Conservation (phyloP, 2,329 filamentous ascomycete genomes). For the Neofusicoccum cordaticola region DNA sequence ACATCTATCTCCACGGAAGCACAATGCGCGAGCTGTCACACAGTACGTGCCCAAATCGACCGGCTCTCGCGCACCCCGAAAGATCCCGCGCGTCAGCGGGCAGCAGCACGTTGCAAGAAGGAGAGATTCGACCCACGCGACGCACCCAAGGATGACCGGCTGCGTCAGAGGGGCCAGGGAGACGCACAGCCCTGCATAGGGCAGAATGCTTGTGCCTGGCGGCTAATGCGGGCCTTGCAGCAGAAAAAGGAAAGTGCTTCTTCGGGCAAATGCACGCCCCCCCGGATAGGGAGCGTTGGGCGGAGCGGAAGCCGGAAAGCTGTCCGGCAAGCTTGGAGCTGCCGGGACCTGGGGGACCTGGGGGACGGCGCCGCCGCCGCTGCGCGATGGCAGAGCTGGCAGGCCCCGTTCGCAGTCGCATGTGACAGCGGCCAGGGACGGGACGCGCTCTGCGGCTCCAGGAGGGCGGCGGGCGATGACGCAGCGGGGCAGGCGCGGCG, state of each 20-base stretch:
- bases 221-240: not conserved
- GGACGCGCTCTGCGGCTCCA: not conserved
- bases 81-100: not conserved
- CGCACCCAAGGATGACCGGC: not conserved
- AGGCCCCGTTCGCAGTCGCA: not conserved
- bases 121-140: not conserved
- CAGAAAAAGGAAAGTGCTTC: constrained; percentile 5
- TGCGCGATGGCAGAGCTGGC: too few relatives aligned
- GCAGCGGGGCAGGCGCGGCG: not conserved
- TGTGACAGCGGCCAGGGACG: not conserved
- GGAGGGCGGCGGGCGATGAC: not conserved
- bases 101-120: not conserved
- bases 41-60: not conserved
- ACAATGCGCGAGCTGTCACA: too few relatives aligned
- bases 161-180: not conserved
- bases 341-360: not conserved
- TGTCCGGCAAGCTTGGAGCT: not conserved
- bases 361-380: too few relatives aligned
- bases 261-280: not conserved
- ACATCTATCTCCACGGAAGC: too few relatives aligned
- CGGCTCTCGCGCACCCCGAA: not conserved
- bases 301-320: not conserved
- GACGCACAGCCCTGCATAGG: not conserved
- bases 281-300: not conserved
- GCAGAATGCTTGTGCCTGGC: not conserved